Base-by-base conservation (phyloP, 768 basidiomycete species). In the Clavaria fumosa region DNA sequence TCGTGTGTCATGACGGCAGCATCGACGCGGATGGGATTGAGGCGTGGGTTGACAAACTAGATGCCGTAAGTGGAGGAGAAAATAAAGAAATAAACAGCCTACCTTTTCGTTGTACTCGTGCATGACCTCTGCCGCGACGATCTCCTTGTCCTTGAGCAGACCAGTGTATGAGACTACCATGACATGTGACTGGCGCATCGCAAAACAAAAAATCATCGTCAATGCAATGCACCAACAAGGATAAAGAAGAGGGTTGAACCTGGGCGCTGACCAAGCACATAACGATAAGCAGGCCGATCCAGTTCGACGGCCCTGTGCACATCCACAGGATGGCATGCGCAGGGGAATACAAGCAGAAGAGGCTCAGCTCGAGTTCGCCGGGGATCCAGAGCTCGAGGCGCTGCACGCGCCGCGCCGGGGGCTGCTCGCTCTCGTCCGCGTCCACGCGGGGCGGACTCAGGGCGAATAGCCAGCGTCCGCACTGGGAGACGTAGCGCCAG, bases 1-100 rank as follows among this genome's bases (percentile, higher is more conserved):
- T 89, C 66, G 53, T 85, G 75, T 2, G 85, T 89, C 83, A 84
- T 85, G 19, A 84, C 78, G 3, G 78, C 75, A 1, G 72, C 82
- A 45, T 89, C 85, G 41, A 64, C 71, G 21, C 79, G 71, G 15
- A 88, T 62, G 5, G 78, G 78, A 48, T 81, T 77, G 43, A 84
- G 55, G 43, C 76, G 71, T n/a, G 85, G 86, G 47, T 79, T 72
- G 3, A 89, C 85, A 51, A 84, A 89, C 83, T 89, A 39, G 18
- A 9, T 23, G 21, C 21, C 14, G 39, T 23, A 19, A 7, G 26
- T 28, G 9, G 26, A 28, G 32, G 11, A 37, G 23, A 46, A 17
- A 42, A 30, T n/a, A 14, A 22, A 5, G 10, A 23, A 11, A 12
- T 7, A 11, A 3, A 11, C 33, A 37, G 21, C 74, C 26, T 45